Conservation (phyloP, 768 basidiomycete species). For the Cystobasidium onofrii region DNA sequence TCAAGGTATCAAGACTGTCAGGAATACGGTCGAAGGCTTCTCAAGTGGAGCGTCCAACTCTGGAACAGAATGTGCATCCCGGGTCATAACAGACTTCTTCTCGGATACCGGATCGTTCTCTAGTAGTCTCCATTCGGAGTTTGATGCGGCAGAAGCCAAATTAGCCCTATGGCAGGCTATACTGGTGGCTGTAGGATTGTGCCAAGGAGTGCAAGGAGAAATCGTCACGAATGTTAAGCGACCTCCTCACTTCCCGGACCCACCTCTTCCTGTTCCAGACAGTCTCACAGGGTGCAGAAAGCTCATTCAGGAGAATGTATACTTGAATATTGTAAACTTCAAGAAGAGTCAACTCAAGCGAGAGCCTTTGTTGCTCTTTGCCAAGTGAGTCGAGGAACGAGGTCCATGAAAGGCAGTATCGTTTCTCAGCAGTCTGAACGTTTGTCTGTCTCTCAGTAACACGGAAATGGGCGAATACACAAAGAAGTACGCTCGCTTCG, state of each 20-base stretch:
- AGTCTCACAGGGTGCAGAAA: neutral
- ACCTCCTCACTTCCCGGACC: neutral
- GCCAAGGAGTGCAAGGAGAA: neutral
- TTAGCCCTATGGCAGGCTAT: conserved; percentile 13
- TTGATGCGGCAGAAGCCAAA: neutral
- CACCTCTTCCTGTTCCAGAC: neutral
- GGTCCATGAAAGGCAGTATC: too few relatives aligned
- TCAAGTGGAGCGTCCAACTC: neutral
- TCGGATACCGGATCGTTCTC: neutral
- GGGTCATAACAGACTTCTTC: neutral
- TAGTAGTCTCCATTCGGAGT: neutral
- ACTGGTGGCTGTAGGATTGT: neutral
- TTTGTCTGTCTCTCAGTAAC: neutral
- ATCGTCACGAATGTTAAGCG: neutral
- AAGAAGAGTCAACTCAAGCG: neutral
- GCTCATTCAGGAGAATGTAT: conserved; percentile 1
- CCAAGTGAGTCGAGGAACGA: neutral
- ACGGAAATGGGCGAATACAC: neutral
- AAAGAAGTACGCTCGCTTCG: neutral
- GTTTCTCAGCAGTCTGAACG: neutral
- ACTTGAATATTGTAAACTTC: conserved; percentile 2
- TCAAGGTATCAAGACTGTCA: neutral
- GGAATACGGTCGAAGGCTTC: neutral
- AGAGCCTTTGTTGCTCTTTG: neutral
- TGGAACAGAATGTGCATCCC: neutral